Percentiles rank a stretch among this genome's conserved stretches.
Conservation (phyloP, 805 yeast species). For the Lachancea mirantina region DNA sequence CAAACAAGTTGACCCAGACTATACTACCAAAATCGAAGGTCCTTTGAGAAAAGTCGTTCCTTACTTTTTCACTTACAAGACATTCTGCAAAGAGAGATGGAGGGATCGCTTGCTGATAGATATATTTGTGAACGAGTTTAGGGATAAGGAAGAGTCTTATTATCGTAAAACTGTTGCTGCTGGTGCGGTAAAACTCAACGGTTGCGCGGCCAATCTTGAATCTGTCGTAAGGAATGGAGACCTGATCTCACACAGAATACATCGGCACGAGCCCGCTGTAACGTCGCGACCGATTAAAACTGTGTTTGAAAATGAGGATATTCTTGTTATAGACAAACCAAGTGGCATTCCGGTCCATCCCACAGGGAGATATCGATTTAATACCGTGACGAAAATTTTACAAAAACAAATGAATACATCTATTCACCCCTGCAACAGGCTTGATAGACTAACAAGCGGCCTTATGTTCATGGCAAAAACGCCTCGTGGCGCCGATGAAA, state of each 20-base stretch:
- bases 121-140: slow-evolving; percentile 74
- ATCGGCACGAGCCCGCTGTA: slow-evolving; percentile 89
- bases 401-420: slow-evolving; percentile 58
- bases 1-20: slow-evolving; percentile 55
- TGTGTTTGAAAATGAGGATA: slow-evolving; percentile 64
- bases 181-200: slow-evolving; percentile 75
- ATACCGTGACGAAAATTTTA: slow-evolving; percentile 69
- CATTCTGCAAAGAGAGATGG: slow-evolving; percentile 92
- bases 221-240: slow-evolving; percentile 76
- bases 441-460: slow-evolving; percentile 90
- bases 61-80: slow-evolving; percentile 80
- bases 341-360: slow-evolving; percentile 96
- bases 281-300: slow-evolving; percentile 49
- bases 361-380: slow-evolving; percentile 73
- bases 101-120: slow-evolving; percentile 73
- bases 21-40: slow-evolving; percentile 50
- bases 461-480: slow-evolving; percentile 84
- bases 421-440: slow-evolving; percentile 82
- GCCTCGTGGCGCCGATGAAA: slow-evolving; percentile 66
- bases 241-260: slow-evolving; percentile 66
- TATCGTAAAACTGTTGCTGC: slow-evolving; percentile 46
- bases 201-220: slow-evolving; percentile 53
- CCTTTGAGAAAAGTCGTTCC: slow-evolving; percentile 70
- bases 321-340: slow-evolving; percentile 86
- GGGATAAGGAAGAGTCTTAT: slow-evolving; percentile 65